Conservation (phyloP, 2,329 filamentous ascomycete species). For the Boeremia exigua region DNA sequence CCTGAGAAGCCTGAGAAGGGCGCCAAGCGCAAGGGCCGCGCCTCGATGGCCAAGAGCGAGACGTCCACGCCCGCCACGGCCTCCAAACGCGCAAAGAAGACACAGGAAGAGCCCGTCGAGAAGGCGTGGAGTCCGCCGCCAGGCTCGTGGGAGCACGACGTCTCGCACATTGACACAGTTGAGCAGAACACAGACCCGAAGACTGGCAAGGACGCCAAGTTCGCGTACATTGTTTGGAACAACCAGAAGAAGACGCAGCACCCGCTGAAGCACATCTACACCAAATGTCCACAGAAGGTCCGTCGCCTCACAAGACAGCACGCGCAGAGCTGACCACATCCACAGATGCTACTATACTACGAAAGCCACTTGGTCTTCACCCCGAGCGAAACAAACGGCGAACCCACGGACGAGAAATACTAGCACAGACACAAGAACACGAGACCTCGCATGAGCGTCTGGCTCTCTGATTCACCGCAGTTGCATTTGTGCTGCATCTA, state of each 20-base stretch:
- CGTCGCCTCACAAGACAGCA: not conserved
- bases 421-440: not conserved
- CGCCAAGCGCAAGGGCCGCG: conserved; percentile 56
- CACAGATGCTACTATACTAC: conserved; percentile 56
- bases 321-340: conserved; percentile 1
- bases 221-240: conserved; percentile 76
- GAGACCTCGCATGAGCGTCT: not conserved
- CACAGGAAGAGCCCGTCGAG: conserved; percentile 36
- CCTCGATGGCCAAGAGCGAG: conserved; percentile 32
- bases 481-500: not conserved
- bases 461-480: not conserved
- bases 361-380: conserved; percentile 54
- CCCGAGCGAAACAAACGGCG: conserved; percentile 16
- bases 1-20: conserved; percentile 58
- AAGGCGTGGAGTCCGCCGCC: conserved; percentile 70
- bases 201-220: conserved; percentile 59
- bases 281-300: conserved; percentile 78
- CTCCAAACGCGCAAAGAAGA: conserved; percentile 43
- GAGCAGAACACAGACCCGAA: conserved; percentile 61
- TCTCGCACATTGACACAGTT: conserved; percentile 73
- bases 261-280: conserved; percentile 70
- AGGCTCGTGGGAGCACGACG: conserved; percentile 78
- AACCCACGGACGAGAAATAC: conserved; percentile 9
- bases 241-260: conserved; percentile 77
- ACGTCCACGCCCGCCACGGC: conserved; percentile 30